Percentiles rank a stretch among this genome's conserved stretches.
These are phyloP conservation scores for Chrysanthemum seticuspe DNA, from an alignment of 129 eudicot species.

Conservation along the genomic window DNA sequence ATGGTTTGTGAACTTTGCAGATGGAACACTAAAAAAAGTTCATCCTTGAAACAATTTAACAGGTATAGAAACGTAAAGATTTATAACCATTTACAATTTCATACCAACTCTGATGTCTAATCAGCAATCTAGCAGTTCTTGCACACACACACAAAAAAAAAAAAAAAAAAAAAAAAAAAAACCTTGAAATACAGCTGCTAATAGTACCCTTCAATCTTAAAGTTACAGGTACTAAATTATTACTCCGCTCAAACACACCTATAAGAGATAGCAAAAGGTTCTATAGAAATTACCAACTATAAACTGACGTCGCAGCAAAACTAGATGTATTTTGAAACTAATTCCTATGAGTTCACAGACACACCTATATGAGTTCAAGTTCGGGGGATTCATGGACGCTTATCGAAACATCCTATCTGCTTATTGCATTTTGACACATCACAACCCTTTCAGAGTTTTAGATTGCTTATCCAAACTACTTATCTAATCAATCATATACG, in stretches of 20 bases:
- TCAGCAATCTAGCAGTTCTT: no score
- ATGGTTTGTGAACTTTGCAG: not conserved
- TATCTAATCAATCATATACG: no score
- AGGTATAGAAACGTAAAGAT: no score
- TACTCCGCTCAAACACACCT: not conserved
- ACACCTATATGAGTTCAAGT: not conserved
- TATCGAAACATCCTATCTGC: no score
- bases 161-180: not conserved
- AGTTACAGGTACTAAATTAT: not conserved
- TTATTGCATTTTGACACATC: no score
- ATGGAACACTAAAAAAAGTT: not conserved
- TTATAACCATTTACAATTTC: no score
- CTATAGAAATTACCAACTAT: not conserved
- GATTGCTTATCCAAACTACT: no score
- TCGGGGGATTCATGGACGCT: no score
- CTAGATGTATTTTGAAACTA: not conserved
- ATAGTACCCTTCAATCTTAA: not conserved
- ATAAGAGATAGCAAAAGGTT: not conserved
- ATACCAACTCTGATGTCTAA: not conserved
- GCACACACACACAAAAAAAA: no score
- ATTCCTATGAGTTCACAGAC: not conserved
- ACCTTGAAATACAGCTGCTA: not conserved
- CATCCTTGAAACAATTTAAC: no score
- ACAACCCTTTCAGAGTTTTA: no score
- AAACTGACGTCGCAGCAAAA: not conserved